phyloP scores from a whole-genome alignment of 768 basidiomycete species.

The Suillus subaureus region DNA sequence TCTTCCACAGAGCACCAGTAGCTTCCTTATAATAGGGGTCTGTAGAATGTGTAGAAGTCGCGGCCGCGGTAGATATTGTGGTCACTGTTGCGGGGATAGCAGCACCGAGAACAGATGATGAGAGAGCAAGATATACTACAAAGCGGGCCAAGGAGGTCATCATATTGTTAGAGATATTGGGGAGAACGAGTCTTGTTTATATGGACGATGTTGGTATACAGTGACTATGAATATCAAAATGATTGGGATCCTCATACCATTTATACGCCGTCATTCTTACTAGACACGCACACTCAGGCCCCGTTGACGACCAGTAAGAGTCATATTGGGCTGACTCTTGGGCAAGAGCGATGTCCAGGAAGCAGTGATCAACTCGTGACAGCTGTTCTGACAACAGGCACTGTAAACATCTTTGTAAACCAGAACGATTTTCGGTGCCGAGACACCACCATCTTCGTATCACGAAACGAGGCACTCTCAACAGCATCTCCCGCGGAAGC shows the following conservation, averaged over 20 bases:
- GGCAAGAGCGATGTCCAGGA: not conserved
- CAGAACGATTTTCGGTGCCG: not conserved
- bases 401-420: not conserved
- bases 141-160: not conserved
- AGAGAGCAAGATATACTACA: not conserved
- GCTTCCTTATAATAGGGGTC: not conserved
- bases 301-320: not conserved
- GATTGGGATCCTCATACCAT: not conserved
- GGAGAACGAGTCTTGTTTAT: not conserved
- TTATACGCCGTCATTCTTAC: not conserved
- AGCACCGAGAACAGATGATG: not conserved
- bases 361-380: not conserved
- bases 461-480: too few relatives aligned
- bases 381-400: not conserved
- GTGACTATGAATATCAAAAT: not conserved
- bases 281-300: not conserved
- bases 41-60: not conserved
- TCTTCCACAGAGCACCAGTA: constrained; percentile 20
- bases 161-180: not conserved
- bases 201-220: not conserved
- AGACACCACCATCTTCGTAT: not conserved
- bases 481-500: not conserved
- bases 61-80: not conserved
- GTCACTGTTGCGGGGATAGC: not conserved
- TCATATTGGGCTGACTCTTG: not conserved